Conservation (phyloP, 306 rosid species). For the Ziziphus jujuba region DNA sequence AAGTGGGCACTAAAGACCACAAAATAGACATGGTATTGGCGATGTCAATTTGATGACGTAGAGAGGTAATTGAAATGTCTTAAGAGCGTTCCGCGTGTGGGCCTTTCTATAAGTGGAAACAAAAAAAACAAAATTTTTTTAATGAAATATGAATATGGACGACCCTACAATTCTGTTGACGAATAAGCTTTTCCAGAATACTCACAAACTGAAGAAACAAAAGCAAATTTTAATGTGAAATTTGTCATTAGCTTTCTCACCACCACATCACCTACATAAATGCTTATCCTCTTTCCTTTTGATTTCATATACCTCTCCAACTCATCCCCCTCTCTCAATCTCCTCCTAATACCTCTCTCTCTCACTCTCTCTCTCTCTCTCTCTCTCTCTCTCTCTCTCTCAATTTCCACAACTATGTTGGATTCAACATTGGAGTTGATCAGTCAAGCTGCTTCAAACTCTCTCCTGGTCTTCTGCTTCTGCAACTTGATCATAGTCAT, state of each 20-base stretch:
- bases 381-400: constrained; percentile 2
- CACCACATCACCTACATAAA: constrained; percentile 29
- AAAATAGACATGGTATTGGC: background rate
- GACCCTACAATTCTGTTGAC: constrained; percentile 31
- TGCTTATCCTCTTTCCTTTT: constrained; percentile 20
- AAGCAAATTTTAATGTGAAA: background rate
- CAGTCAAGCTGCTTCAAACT: constrained; percentile 55
- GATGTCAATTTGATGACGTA: constrained; percentile 13
- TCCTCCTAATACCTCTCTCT: no score
- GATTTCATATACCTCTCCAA: background rate
- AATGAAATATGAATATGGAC: constrained; percentile 12
- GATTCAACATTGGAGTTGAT: constrained; percentile 43
- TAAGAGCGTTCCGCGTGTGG: constrained; percentile 57
- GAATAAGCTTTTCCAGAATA: constrained; percentile 35
- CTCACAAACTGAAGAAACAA: constrained; percentile 11
- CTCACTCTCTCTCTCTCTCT: constrained; percentile 9
- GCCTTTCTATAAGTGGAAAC: constrained; percentile 14
- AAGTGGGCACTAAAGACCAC: background rate
- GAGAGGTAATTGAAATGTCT: constrained; percentile 1
- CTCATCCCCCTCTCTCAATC: background rate
- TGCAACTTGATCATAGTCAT: constrained; percentile 61
- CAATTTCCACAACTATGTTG: constrained; percentile 39
- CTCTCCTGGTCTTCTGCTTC: constrained; percentile 58
- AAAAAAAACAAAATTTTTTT: no score
- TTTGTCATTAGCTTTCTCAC: constrained; percentile 38